Evolutionary conservation across 352 stramenopile species (phyloP).

Genomic region (Globisporangium heterothallicum): DNA sequence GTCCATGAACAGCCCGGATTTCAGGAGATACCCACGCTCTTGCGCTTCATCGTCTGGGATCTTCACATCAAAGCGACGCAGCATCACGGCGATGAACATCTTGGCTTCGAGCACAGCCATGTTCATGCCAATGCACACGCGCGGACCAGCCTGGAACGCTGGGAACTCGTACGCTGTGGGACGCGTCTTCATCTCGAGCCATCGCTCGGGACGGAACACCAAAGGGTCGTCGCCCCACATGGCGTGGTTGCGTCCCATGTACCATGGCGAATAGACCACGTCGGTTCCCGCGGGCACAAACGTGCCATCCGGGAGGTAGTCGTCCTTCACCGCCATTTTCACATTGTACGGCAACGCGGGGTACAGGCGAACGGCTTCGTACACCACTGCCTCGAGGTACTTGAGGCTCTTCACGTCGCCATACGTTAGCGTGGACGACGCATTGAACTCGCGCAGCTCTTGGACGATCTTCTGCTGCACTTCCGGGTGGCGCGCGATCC

Average conservation of each 20-base stretch:
- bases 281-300: slow-evolving; percentile 59
- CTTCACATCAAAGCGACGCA: slow-evolving; percentile 36
- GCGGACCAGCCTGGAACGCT: slow-evolving; percentile 62
- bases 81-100: slow-evolving; percentile 45
- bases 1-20: slow-evolving; percentile 49
- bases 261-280: slow-evolving; percentile 69
- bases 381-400: slow-evolving; percentile 70
- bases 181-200: slow-evolving; percentile 51
- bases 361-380: slow-evolving; percentile 44
- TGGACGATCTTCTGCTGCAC: slow-evolving; percentile 43
- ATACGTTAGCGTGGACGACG: background rate
- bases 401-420: slow-evolving; percentile 5
- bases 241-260: slow-evolving; percentile 53
- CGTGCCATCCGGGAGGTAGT: slow-evolving; percentile 19
- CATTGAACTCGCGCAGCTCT: slow-evolving; percentile 20
- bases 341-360: background rate
- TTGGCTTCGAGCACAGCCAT: slow-evolving; percentile 67
- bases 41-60: slow-evolving; percentile 32
- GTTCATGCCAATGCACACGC: slow-evolving; percentile 66
- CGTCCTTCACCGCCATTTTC: background rate
- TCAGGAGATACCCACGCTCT: slow-evolving; percentile 48
- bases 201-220: slow-evolving; percentile 61
- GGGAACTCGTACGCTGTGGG: slow-evolving; percentile 67
- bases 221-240: slow-evolving; percentile 31
- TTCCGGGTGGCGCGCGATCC: slow-evolving; percentile 45